A percentile compares a stretch with the other conserved stretches of the same genome.
These are phyloP conservation scores for Grigorovia jiainica DNA, from an alignment of 805 yeast genomes.

Conservation along the genomic window DNA sequence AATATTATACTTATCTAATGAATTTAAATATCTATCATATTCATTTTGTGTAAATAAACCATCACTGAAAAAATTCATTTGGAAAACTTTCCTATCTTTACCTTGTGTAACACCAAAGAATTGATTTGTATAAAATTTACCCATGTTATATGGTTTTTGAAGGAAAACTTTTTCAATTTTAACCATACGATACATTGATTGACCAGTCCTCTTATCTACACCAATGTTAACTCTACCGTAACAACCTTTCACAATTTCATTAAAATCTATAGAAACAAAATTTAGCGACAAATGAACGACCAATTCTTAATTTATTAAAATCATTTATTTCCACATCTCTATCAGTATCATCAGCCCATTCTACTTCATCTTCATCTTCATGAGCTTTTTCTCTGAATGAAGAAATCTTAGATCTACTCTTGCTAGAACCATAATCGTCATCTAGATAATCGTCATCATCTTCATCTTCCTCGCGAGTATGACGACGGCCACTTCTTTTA, in stretches of 20 bases:
- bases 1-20: conserved; percentile 46
- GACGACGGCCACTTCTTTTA: no score
- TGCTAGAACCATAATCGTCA: no score
- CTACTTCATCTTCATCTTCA: conserved; percentile 37
- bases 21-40: conserved; percentile 55
- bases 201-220: conserved; percentile 47
- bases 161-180: conserved; percentile 57
- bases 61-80: conserved; percentile 74
- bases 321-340: conserved; percentile 47
- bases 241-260: conserved; percentile 57
- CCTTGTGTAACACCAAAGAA: conserved; percentile 78
- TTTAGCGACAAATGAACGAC: conserved; percentile 65
- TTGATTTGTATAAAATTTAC: conserved; percentile 42
- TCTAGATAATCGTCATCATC: conserved; percentile 35
- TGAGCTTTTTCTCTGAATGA: conserved; percentile 33
- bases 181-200: conserved; percentile 72
- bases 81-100: conserved; percentile 60
- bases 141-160: conserved; percentile 42
- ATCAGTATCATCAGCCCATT: conserved; percentile 37
- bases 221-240: conserved; percentile 83
- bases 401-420: no score
- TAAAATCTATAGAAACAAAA: conserved; percentile 72
- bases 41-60: conserved; percentile 62
- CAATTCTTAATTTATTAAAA: conserved; percentile 63
- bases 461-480: conserved; percentile 31